Base-by-base conservation (phyloP, 2,329 filamentous ascomycete species). In the Pseudogymnoascus sp. region DNA sequence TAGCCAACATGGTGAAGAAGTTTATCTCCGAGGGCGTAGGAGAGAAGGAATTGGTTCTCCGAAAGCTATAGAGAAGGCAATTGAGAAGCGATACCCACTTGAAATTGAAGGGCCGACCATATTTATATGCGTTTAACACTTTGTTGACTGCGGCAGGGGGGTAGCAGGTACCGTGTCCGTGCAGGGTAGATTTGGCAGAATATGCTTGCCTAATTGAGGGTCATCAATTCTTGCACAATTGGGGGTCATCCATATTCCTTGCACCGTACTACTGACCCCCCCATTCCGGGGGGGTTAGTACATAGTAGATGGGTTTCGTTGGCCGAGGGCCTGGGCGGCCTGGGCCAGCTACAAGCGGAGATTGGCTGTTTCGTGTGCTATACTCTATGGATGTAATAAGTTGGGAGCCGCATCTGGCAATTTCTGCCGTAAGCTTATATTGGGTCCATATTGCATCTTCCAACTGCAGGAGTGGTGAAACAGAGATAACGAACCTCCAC, bases 141-240 rank as follows among this genome's bases (percentile, higher is more conserved):
- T 12, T 33, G 27, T 33, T 33, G 29, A 55, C n/a, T 33, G 8
- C n/a, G 3, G 4, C 48, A 18, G 15, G 3, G 29, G 15, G 29
- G 8, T 52, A 31, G 29, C 13, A 31, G 7, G 48, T 55, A 31
- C n/a, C 7, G n/a, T 10, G 29, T 33, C 48, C 48, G 48, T 18
- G 48, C 48, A 55, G 29, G 48, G 27, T 33, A 55, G 27, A 55
- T 55, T 55, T 33, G 48, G 48, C 48, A 55, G 48, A 55, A 55
- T 55, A 55, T 55, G 48, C 27, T 55, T 55, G 48, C n/a, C 31
- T n/a, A 33, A 33, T 55, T 33, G 9, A 5, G n/a, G 48, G 27
- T 7, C 8, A 10, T 31, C 15, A 4, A 18, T 13, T 21, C 21
- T 21, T 55, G 48, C n/a, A 55, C 27, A 33, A 33, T 55, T 33